A percentile compares a stretch with the other conserved stretches of the same genome.
Conservation (phyloP, 140 eudicot genomes). For the Flaveria floridana region DNA sequence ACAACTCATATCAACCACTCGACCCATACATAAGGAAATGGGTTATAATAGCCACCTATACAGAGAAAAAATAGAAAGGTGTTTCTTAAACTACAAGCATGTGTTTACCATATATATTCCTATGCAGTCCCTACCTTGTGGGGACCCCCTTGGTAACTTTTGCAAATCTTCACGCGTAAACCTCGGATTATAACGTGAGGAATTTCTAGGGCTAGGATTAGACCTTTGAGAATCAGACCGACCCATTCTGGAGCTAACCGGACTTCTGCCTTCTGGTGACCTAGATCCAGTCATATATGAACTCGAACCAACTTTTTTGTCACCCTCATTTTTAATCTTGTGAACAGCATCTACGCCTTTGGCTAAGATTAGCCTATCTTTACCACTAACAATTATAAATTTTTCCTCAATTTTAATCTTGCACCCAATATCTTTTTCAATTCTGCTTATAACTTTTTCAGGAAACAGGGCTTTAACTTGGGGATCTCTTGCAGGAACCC, state of each 20-base stretch:
- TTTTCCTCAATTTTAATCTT: conserved; percentile 75
- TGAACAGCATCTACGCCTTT: conserved; percentile 91
- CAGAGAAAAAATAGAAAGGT: not conserved
- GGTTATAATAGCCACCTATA: not conserved
- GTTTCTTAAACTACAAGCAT: conserved; percentile 5
- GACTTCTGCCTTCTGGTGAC: conserved; percentile 60
- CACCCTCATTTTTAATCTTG: conserved; percentile 61
- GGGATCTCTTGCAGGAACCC: conserved; percentile 87
- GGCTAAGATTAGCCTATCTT: conserved; percentile 64
- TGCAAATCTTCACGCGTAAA: conserved; percentile 58
- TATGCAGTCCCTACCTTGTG: conserved; percentile 63
- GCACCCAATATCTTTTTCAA: conserved; percentile 81
- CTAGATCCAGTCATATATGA: conserved; percentile 43
- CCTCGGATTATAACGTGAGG: conserved; percentile 31
- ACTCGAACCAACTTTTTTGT: conserved; percentile 46
- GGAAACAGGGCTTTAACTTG: conserved; percentile 78
- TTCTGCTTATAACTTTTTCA: conserved; percentile 52
- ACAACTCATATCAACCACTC: not conserved
- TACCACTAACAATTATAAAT: conserved; percentile 83
- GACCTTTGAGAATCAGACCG: conserved; percentile 70
- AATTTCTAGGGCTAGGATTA: conserved; percentile 51
- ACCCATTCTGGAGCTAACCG: conserved; percentile 49
- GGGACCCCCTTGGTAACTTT: conserved; percentile 58
- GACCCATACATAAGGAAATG: not conserved
- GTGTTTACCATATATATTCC: conserved; percentile 26